Base-by-base conservation (phyloP, 352 stramenopile species). In the Hyaloperonospora brassicae region DNA sequence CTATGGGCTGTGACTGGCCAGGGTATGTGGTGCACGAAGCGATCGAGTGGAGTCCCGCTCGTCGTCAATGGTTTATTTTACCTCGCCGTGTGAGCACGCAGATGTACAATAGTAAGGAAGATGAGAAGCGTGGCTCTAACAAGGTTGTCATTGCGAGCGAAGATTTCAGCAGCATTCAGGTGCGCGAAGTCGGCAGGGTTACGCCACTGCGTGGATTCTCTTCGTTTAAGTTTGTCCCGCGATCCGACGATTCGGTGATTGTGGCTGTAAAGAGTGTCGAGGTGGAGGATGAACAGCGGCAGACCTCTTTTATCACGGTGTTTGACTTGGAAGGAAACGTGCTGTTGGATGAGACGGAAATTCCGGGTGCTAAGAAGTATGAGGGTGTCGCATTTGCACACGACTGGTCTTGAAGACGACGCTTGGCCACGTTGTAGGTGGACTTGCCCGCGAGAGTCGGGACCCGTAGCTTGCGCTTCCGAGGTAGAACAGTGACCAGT, bases 1-100 rank as follows among this genome's bases (percentile, higher is more conserved):
- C 82, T 22, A 68, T 98, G 7, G 87, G 81, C 23, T 93, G 85
- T 27, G 75, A 84, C 30, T 89, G 85, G 70, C 95, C 89, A 31
- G 90, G 89, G 8, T 97, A 99, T 61, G 83, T 98, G 23, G 96
- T 99, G 35, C 96, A 99, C 72, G 97, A 99, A 69, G 95, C 96
- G 14, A 97, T 98, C 54, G 82, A 97, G 50, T 99, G 96, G 96
- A 97, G 87, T 51, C 62, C 79, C 23, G 63, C 96, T 48, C 80
- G 95, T 52, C 85, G 92, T 22, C 96, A 98, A 62, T 99, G 97
- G 97, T 95, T 99, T 31, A 97, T 99, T 48, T 68, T 99, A 47
- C 97, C 97, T 14, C 84, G 97, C 10, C 89, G 96, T 44, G 90
- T 99, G 54, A 98, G 92, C 47, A 86, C 68, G 0, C 79, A 97